These are phyloP conservation scores for Chlorella sp. DNA, from an alignment of 139 green algal species.

Conservation along the genomic window DNA sequence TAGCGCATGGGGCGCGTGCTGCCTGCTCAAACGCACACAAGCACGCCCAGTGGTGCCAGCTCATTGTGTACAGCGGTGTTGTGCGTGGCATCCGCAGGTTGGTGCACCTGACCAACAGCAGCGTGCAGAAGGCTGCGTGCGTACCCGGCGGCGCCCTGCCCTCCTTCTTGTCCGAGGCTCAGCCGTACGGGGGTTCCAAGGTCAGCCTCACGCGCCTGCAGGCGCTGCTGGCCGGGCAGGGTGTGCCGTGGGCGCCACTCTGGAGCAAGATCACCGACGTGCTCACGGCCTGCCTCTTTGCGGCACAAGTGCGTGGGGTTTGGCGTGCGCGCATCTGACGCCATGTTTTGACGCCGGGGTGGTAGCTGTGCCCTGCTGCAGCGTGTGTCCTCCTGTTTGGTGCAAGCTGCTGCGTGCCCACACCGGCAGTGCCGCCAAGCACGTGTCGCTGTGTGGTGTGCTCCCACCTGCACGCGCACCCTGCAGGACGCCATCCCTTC, in stretches of 20 bases:
- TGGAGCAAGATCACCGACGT: slow-evolving; percentile 43
- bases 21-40: no score
- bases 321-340: no score
- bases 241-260: slow-evolving; percentile 34
- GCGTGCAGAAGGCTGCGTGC: slow-evolving; percentile 15
- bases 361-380: no score
- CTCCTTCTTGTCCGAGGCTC: neutral
- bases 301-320: slow-evolving; percentile 13
- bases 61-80: no score
- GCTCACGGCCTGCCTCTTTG: slow-evolving; percentile 36
- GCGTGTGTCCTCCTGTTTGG: no score
- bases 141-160: neutral
- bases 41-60: no score
- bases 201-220: slow-evolving; percentile 26
- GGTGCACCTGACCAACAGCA: slow-evolving; percentile 78
- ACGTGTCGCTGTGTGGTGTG: neutral
- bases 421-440: no score
- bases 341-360: no score
- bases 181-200: neutral
- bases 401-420: no score
- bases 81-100: slow-evolving; percentile 23
- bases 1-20: no score
- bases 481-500: slow-evolving; percentile 41
- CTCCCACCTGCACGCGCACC: neutral
- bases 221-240: slow-evolving; percentile 25